Evolutionary conservation across 2,329 filamentous ascomycete species (phyloP).

Genomic region (Colletotrichum magnum): DNA sequence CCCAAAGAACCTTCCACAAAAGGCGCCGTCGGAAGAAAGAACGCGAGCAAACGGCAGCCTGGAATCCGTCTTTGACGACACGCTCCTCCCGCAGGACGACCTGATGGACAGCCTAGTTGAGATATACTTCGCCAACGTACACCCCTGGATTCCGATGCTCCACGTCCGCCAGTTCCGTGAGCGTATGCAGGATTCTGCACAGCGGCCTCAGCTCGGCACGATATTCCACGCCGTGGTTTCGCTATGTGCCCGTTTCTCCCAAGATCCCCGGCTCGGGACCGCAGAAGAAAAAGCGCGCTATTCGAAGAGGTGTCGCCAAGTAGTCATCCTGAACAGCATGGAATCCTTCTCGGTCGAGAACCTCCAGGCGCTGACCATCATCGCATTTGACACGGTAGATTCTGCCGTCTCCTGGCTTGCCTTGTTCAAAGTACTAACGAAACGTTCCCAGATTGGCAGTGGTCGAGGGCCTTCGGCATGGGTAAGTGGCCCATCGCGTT

Average conservation of each 20-base stretch:
- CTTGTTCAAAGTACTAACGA: slow-evolving; percentile 1
- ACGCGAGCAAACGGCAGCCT: slow-evolving; percentile 1
- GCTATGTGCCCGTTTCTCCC: slow-evolving; percentile 47
- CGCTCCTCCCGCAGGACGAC: slow-evolving; percentile 46
- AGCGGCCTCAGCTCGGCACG: slow-evolving; percentile 44
- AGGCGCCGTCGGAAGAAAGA: neutral
- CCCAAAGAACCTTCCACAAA: neutral
- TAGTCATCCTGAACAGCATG: slow-evolving; percentile 51
- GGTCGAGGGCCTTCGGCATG: slow-evolving; percentile 52
- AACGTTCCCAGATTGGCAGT: slow-evolving; percentile 47
- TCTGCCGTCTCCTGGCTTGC: neutral
- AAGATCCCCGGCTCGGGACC: slow-evolving; percentile 46
- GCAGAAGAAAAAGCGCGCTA: slow-evolving; percentile 13
- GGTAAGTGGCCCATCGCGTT: slow-evolving; percentile 27
- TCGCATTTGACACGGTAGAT: slow-evolving; percentile 52
- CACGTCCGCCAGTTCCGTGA: slow-evolving; percentile 48
- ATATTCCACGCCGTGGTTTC: slow-evolving; percentile 55
- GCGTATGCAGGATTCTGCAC: slow-evolving; percentile 40
- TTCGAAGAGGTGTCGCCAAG: slow-evolving; percentile 48
- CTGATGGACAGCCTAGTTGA: slow-evolving; percentile 52
- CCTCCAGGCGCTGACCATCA: slow-evolving; percentile 52
- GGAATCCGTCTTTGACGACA: slow-evolving; percentile 12
- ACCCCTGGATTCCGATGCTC: slow-evolving; percentile 57
- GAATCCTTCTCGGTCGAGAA: slow-evolving; percentile 53
- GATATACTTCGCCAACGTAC: slow-evolving; percentile 53